Base-by-base conservation (phyloP, 192 early-diverging fungal genomes). In the Fimicolochytrium jonesii region DNA sequence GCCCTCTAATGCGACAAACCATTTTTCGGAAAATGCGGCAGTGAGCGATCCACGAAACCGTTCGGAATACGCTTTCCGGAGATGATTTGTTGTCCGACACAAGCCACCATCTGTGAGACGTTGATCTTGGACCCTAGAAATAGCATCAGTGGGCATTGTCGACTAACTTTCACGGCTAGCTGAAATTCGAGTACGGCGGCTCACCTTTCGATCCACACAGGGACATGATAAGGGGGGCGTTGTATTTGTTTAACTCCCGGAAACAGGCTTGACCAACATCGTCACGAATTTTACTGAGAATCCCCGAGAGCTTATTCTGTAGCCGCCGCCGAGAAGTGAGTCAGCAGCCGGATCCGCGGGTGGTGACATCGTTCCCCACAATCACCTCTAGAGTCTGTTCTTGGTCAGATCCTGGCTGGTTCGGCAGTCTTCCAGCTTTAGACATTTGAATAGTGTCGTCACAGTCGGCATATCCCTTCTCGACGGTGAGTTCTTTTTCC, bases 81-180 rank as follows among this genome's bases (percentile, higher is more conserved):
- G 71, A 99, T 93, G 87, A 97, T 98, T 69, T 99, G 97, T 77
- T 99, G 97, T 62, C 95, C 97, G 59, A 99, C 97, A 87, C 93
- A 95, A 58, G 95, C 94, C 66, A 98, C 92, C 97, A 99, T 99
- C 70, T 99, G 97, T 26, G 91, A 97, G 62, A 98, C 95, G 79
- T 99, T 99, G 72, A 94, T 86, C 42, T 90, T 83, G 45, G 94
- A 97, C 64, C 97, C 87, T 87, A 67, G 26, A 67, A 23, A 34
- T 50, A 56, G 18, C 17, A 49, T 49, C 31, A 26, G 18, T 64
- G n/a, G 22, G 22, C 33, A 25, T 26, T 32, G 17, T 64, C 58
- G 44, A 7, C 46, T 9, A 48, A 10, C 13, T 54, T n/a, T n/a
- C n/a, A n/a, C n/a, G n/a, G n/a, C n/a, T n/a, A n/a, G n/a, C n/a